phyloP scores from a whole-genome alignment of 345 rosid species.

The Cochlearia excelsa region DNA sequence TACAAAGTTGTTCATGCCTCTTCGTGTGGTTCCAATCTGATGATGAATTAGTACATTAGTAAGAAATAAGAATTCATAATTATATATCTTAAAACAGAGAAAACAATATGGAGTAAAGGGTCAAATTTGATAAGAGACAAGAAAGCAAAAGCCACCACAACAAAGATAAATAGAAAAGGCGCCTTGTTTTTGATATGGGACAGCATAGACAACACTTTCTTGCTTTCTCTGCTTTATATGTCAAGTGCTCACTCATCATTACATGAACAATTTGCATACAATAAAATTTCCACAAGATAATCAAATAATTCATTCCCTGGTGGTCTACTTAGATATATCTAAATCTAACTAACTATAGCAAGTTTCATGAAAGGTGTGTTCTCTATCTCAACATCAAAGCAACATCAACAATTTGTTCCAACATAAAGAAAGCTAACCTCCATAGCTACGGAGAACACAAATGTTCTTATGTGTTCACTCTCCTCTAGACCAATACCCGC shows the following conservation, averaged over 20 bases:
- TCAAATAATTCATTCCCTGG: too few species aligned
- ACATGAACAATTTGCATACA: neutral
- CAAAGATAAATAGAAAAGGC: too few species aligned
- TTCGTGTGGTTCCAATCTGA: neutral
- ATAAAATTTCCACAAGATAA: too few species aligned
- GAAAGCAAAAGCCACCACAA: neutral
- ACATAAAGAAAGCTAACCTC: conserved; percentile 20
- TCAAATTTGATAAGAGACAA: neutral
- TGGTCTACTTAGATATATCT: neutral
- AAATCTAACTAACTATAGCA: conserved; percentile 5
- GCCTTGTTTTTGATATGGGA: neutral
- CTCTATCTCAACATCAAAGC: too few species aligned
- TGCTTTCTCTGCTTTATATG: neutral
- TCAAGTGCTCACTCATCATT: neutral
- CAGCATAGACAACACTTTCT: too few species aligned
- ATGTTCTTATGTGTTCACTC: conserved; percentile 27
- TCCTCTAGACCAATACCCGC: conserved; percentile 66
- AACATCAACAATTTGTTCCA: neutral
- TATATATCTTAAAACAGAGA: neutral
- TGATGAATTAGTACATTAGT: neutral
- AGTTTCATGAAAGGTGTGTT: neutral
- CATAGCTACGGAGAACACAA: neutral
- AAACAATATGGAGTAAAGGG: neutral
- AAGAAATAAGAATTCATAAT: too few species aligned
- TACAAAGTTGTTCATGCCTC: neutral